A percentile compares a stretch with the other conserved stretches of the same genome.
These are phyloP conservation scores for Pyracantha coccinea DNA, from an alignment of 331 rosid species.

Conservation along the genomic window DNA sequence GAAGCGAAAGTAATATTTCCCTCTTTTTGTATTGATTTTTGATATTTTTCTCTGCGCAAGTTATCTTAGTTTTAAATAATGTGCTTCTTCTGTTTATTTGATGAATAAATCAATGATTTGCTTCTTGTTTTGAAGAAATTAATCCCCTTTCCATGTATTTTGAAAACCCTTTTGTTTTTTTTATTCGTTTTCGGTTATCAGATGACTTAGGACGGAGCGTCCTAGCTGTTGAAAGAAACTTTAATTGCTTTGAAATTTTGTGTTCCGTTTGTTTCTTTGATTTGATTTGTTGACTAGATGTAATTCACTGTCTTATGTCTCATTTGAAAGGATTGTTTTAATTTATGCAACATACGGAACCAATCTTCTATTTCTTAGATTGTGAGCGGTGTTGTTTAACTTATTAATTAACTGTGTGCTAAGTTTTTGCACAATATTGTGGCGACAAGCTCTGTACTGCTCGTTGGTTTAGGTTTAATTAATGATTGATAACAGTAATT, in stretches of 20 bases:
- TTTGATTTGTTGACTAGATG: no score
- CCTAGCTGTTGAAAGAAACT: background rate
- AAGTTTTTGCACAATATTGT: background rate
- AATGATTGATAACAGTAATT: background rate
- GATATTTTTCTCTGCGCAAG: no score
- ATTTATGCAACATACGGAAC: background rate
- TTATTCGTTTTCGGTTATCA: background rate
- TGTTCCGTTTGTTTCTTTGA: background rate
- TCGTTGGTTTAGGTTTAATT: background rate
- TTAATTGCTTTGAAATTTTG: background rate
- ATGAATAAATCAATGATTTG: background rate
- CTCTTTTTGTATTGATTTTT: background rate
- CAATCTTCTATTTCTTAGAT: background rate
- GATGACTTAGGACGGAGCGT: background rate
- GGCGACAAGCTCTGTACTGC: background rate
- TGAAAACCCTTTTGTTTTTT: background rate
- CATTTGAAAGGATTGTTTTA: background rate
- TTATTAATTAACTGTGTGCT: background rate
- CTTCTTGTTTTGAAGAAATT: background rate
- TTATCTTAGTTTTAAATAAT: background rate
- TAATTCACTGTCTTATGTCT: no score
- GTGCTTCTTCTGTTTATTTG: background rate
- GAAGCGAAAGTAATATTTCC: conserved; percentile 53
- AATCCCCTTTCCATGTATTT: background rate
- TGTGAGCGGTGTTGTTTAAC: background rate